These are phyloP conservation scores for Claviceps purpurea DNA, from an alignment of 2,329 filamentous ascomycete genomes.

Conservation along the genomic window DNA sequence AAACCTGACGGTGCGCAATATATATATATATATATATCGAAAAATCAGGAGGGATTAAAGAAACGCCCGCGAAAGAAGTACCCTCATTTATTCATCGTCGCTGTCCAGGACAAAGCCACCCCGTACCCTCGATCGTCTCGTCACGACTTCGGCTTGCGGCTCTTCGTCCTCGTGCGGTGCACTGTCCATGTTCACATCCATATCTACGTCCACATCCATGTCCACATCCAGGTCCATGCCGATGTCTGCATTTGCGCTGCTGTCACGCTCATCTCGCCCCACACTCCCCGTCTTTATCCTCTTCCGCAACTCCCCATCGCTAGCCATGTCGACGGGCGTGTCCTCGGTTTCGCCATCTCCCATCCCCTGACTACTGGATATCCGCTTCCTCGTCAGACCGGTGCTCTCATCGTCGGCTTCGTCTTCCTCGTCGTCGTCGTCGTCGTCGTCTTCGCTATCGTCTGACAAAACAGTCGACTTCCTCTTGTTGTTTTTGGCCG, in stretches of 20 bases:
- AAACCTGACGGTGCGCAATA: no score
- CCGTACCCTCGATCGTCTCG: constrained; percentile 30
- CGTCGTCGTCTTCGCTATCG: constrained; percentile 8
- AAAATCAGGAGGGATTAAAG: background rate
- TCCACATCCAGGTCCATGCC: constrained; percentile 15
- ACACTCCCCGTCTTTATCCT: constrained; percentile 16
- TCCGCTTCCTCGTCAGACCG: constrained; percentile 9
- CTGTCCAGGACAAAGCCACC: constrained; percentile 46
- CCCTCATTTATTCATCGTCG: constrained; percentile 30
- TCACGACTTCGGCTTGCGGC: constrained; percentile 13
- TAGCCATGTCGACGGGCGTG: constrained; percentile 15
- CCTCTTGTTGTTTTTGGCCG: constrained; percentile 17
- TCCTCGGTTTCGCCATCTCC: constrained; percentile 15
- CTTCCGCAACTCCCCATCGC: constrained; percentile 23
- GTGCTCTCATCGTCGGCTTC: constrained; percentile 13
- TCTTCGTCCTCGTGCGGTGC: constrained; percentile 5
- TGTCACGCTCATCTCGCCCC: constrained; percentile 12
- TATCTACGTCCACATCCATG: constrained; percentile 10
- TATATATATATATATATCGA: no score
- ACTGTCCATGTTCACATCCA: constrained; percentile 13
- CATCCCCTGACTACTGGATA: constrained; percentile 7
- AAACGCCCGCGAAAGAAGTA: background rate
- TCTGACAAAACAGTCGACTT: constrained; percentile 14
- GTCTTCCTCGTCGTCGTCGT: constrained; percentile 6
- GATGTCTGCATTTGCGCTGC: constrained; percentile 12